Percentiles rank a stretch among this genome's conserved stretches.
These are phyloP conservation scores for Phytophthora pluvialis DNA, from an alignment of 352 stramenopile genomes.

Conservation along the genomic window DNA sequence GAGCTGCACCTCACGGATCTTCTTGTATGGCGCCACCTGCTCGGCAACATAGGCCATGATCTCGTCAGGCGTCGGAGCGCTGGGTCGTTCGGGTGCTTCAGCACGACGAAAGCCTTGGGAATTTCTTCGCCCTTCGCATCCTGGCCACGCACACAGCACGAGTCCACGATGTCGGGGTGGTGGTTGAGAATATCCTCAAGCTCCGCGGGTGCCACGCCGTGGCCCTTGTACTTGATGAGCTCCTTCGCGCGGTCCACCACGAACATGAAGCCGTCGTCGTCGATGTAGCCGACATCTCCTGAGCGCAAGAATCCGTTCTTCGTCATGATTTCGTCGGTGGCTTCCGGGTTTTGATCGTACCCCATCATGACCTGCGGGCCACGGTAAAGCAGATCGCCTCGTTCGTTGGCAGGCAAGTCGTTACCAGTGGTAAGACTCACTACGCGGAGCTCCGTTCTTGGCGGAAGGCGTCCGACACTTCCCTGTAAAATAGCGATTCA, in stretches of 20 bases:
- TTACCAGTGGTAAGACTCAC: slow-evolving; percentile 47
- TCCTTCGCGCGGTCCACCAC: slow-evolving; percentile 94
- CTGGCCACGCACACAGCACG: slow-evolving; percentile 60
- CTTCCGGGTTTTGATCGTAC: slow-evolving; percentile 91
- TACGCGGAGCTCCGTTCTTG: slow-evolving; percentile 67
- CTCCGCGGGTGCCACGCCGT: slow-evolving; percentile 92
- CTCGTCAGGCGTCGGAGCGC: slow-evolving; percentile 60
- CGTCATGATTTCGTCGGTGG: slow-evolving; percentile 81
- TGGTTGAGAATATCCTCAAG: slow-evolving; percentile 91
- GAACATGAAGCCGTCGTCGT: slow-evolving; percentile 92
- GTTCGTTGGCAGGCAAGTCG: slow-evolving; percentile 42
- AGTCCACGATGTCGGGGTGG: slow-evolving; percentile 83
- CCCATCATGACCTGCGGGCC: slow-evolving; percentile 94
- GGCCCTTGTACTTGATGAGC: slow-evolving; percentile 95
- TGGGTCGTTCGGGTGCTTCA: slow-evolving; percentile 48
- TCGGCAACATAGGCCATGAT: slow-evolving; percentile 88
- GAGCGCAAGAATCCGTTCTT: slow-evolving; percentile 86
- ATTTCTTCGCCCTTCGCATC: slow-evolving; percentile 88
- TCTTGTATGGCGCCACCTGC: slow-evolving; percentile 88
- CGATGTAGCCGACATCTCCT: slow-evolving; percentile 91
- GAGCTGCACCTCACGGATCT: slow-evolving; percentile 89
- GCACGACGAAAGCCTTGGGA: slow-evolving; percentile 90
- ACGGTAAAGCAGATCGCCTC: slow-evolving; percentile 88
- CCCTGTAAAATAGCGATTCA: slow-evolving; percentile 22
- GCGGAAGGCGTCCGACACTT: slow-evolving; percentile 54